These are phyloP conservation scores for Macrophomina tecta DNA, from an alignment of 2,329 filamentous ascomycete genomes.

Conservation along the genomic window DNA sequence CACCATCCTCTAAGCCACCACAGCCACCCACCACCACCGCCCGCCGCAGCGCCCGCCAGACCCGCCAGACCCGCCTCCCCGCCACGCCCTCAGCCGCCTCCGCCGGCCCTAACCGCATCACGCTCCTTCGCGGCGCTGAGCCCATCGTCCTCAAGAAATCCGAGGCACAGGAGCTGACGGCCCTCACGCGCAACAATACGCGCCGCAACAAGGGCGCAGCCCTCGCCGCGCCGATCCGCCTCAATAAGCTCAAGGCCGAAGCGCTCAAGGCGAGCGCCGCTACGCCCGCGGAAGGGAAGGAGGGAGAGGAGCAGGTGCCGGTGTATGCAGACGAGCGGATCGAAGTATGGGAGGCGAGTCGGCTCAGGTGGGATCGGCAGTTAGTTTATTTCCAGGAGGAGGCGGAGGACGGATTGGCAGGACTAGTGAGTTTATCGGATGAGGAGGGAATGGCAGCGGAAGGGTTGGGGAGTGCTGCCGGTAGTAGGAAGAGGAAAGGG, in stretches of 20 bases:
- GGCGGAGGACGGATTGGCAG: conserved; percentile 36
- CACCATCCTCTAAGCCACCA: conserved; percentile 10
- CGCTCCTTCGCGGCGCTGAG: conserved; percentile 49
- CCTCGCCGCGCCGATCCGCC: conserved; percentile 49
- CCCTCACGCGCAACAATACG: conserved; percentile 55
- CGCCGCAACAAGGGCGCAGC: conserved; percentile 57
- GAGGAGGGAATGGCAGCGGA: conserved; percentile 25
- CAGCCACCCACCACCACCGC: conserved; percentile 33
- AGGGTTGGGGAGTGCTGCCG: conserved; percentile 22
- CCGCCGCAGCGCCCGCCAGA: conserved; percentile 40
- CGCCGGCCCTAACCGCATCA: conserved; percentile 48
- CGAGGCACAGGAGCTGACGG: conserved; percentile 55
- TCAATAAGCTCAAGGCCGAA: conserved; percentile 50
- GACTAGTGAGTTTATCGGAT: conserved; percentile 3
- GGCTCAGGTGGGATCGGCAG: conserved; percentile 53
- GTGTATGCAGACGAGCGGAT: conserved; percentile 10
- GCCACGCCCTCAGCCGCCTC: conserved; percentile 38
- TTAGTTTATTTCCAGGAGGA: conserved; percentile 53
- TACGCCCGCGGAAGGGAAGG: not conserved
- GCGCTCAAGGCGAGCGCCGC: conserved; percentile 21
- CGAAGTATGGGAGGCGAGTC: conserved; percentile 26
- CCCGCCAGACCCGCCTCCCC: conserved; percentile 44
- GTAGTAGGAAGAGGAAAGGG: conserved; percentile 33
- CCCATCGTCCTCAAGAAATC: conserved; percentile 54
- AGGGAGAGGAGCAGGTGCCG: not conserved